Evolutionary conservation across 148 eudicot species (phyloP), one percentile per base, ranked within the genome.

Genomic region (Cornus kousa): DNA sequence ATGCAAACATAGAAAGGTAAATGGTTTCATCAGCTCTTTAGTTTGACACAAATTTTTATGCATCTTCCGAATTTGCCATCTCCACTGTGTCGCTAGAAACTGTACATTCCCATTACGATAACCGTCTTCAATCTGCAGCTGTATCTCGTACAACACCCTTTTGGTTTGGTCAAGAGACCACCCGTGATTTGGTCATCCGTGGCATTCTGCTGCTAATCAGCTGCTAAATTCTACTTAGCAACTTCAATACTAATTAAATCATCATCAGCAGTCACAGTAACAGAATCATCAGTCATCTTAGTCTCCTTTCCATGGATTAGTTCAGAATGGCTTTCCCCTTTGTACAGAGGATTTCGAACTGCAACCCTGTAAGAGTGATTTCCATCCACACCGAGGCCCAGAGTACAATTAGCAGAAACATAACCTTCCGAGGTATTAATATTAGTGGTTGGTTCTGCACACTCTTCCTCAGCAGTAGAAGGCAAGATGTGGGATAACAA

Each of bases 191-290:
- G 8, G 4, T 71, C 76, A 71, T 71, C 75, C 24, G 35, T 37
- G 1, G 69, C 22, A 28, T 74, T 70, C 68, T 23, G 74, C 59
- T 40, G 67, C 40, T 55, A 62, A 64, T 59, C 50, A 20, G 64
- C 62, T 14, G 39, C 79, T 69, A 48, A 14, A 74, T 53, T 66
- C 68, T 68, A 28, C 28, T 28, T 72, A 10, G 55, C 40, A 57
- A 19, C 57, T 28, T 57, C 74, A 60, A 39, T 20, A 50, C 64
- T 33, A 74, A 57, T 20, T 69, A 68, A 68, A 50, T 80, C 35
- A 50, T 76, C 79, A 62, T 65, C 50, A 48, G 40, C 65, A 75
- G 28, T 46, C 14, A 33, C 83, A 59, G 46, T 62, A 19, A 28
- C 64, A 24, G 53, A 5, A 12, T 62, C 74, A 76, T 64, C 65